phyloP scores from a whole-genome alignment of 176 grass and related monocot species.

The Microstegium vimineum region DNA sequence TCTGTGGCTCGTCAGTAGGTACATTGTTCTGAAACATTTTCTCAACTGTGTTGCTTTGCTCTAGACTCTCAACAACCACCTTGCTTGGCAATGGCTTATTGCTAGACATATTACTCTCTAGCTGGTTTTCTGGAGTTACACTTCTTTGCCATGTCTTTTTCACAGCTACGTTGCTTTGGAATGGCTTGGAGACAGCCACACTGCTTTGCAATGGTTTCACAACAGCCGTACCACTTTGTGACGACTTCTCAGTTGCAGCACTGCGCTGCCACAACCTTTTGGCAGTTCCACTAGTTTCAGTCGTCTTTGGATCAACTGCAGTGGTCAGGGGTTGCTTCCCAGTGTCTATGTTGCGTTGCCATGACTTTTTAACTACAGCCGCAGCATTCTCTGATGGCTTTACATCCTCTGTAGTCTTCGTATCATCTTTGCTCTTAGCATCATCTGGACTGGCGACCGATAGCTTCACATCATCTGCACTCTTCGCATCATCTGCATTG shows the following conservation, averaged over 20 bases:
- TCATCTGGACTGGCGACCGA: conserved; percentile 25
- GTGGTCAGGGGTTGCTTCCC: conserved; percentile 41
- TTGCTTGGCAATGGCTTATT: conserved; percentile 26
- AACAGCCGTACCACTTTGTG: conserved; percentile 12
- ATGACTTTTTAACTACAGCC: conserved; percentile 23
- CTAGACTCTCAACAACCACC: not conserved
- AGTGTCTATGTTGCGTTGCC: conserved; percentile 26
- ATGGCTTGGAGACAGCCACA: not conserved
- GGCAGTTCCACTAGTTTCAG: conserved; percentile 23
- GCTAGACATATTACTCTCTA: conserved; percentile 2
- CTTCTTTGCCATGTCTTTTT: conserved; percentile 48
- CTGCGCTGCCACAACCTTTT: conserved; percentile 48
- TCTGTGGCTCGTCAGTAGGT: conserved; percentile 2
- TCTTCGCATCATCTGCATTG: not conserved
- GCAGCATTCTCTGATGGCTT: conserved; percentile 25
- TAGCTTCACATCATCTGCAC: conserved; percentile 22
- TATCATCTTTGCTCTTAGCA: not conserved
- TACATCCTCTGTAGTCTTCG: conserved; percentile 13
- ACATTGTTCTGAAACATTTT: conserved; percentile 12
- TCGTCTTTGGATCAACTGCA: conserved; percentile 30
- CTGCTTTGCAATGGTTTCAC: conserved; percentile 32
- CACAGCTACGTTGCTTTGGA: not conserved
- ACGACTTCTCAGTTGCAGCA: conserved; percentile 16
- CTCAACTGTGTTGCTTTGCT: conserved; percentile 25
- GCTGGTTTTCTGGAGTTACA: conserved; percentile 16